phyloP scores from a whole-genome alignment of 2,329 filamentous ascomycete genomes.

The Colletotrichum liaoningense region DNA sequence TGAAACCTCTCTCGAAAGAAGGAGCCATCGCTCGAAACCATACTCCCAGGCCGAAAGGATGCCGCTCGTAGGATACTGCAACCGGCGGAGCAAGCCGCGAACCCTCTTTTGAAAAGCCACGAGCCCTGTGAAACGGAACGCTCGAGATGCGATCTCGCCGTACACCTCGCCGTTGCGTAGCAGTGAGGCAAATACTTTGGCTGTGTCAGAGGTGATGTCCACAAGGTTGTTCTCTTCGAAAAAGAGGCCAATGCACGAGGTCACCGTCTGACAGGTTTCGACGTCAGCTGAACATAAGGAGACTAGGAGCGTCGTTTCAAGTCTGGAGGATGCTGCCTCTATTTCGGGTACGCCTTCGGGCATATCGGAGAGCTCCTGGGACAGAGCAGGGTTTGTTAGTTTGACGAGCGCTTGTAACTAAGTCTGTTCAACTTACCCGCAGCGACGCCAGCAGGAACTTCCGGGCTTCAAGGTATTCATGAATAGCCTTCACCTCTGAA shows the following conservation, averaged over 20 bases:
- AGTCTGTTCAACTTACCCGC: slow-evolving; percentile 50
- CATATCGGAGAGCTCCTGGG: slow-evolving; percentile 65
- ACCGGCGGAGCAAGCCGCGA: slow-evolving; percentile 67
- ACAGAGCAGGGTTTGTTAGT: background rate
- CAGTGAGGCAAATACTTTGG: slow-evolving; percentile 63
- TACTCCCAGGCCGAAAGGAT: slow-evolving; percentile 76
- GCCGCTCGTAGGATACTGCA: slow-evolving; percentile 73
- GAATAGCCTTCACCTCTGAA: slow-evolving; percentile 59
- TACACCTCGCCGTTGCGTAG: slow-evolving; percentile 72
- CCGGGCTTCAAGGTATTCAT: slow-evolving; percentile 67
- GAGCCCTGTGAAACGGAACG: slow-evolving; percentile 74
- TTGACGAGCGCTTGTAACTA: background rate
- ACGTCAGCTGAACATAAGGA: slow-evolving; percentile 74
- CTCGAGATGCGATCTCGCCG: slow-evolving; percentile 70
- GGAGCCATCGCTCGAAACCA: slow-evolving; percentile 74
- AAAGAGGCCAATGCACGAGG: slow-evolving; percentile 69
- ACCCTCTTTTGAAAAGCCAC: slow-evolving; percentile 78
- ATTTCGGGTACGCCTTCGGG: slow-evolving; percentile 67
- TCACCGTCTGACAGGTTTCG: slow-evolving; percentile 73
- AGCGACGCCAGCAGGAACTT: slow-evolving; percentile 63
- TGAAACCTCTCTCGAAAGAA: slow-evolving; percentile 72
- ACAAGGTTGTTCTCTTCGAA: slow-evolving; percentile 71
- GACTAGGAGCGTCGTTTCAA: slow-evolving; percentile 73
- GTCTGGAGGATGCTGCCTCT: slow-evolving; percentile 61
- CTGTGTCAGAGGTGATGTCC: slow-evolving; percentile 60